phyloP scores from a whole-genome alignment of 106 monocot genomes.

The Amphibolis antarctica region DNA sequence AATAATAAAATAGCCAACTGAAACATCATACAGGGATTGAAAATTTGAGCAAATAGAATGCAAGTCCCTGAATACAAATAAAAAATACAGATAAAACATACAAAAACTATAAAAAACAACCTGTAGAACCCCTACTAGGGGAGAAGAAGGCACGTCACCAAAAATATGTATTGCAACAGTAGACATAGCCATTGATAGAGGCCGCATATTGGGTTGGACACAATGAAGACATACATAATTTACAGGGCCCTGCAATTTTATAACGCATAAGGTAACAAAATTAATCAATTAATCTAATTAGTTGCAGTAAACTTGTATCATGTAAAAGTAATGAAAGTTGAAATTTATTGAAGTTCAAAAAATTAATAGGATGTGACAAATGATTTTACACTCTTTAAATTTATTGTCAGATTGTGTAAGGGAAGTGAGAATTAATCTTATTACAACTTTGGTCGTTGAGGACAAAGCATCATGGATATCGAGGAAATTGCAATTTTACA shows the following conservation, averaged over 20 bases:
- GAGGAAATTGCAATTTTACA: too few species aligned
- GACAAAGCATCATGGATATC: background rate
- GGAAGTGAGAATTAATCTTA: too few species aligned
- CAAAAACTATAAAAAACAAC: slow-evolving; percentile 24
- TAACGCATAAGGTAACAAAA: background rate
- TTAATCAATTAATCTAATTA: background rate
- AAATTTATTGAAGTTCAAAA: background rate
- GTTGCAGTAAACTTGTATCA: background rate
- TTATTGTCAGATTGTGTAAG: too few species aligned
- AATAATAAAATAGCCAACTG: too few species aligned
- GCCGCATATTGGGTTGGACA: slow-evolving; percentile 75
- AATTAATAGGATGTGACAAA: background rate
- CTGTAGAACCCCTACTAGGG: slow-evolving; percentile 88
- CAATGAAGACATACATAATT: slow-evolving; percentile 90
- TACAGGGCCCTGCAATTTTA: slow-evolving; percentile 62
- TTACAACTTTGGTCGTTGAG: too few species aligned
- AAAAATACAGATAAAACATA: background rate
- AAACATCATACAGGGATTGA: too few species aligned
- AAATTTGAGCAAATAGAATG: too few species aligned
- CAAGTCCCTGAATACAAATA: too few species aligned
- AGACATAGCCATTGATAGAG: slow-evolving; percentile 96
- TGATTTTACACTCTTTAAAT: too few species aligned
- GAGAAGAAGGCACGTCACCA: slow-evolving; percentile 96
- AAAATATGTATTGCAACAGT: slow-evolving; percentile 96
- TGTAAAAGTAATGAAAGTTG: background rate